Percentiles rank a stretch among this genome's conserved stretches.
phyloP scores from a whole-genome alignment of 2,329 filamentous ascomycete genomes.

The Fusarium neocosmosporiellum region DNA sequence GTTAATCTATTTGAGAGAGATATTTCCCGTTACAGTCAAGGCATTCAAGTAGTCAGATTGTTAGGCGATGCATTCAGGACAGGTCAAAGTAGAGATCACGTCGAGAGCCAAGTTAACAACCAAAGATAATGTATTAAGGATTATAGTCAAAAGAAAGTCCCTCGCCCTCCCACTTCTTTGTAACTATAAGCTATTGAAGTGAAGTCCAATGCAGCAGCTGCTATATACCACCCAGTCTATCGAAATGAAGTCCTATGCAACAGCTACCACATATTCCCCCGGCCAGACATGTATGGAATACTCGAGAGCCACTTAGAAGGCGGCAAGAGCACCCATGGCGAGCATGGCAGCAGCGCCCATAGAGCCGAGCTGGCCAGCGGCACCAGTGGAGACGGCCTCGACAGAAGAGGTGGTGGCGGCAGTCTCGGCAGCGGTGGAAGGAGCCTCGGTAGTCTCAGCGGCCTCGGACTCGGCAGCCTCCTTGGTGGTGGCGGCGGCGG shows the following conservation, averaged over 20 bases:
- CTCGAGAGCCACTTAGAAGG: neutral
- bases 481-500: neutral
- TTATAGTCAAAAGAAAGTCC: conserved; percentile 1
- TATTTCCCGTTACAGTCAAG: neutral
- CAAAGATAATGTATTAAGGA: neutral
- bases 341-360: conserved; percentile 8
- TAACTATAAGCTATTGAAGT: conserved; percentile 3
- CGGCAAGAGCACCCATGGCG: conserved; percentile 3
- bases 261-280: neutral
- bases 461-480: neutral
- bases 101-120: neutral
- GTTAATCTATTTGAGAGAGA: no score
- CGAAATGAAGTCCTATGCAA: neutral
- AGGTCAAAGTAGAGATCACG: neutral
- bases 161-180: neutral
- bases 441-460: neutral
- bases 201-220: neutral
- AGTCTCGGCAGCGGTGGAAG: neutral
- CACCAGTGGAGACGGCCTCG: neutral
- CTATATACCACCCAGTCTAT: neutral
- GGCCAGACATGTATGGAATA: neutral
- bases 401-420: neutral
- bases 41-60: neutral
- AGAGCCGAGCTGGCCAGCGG: neutral
- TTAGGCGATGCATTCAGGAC: neutral